Percentiles rank a stretch among this genome's conserved stretches.
These are phyloP conservation scores for Camillea tinctor DNA, from an alignment of 2,329 filamentous ascomycete species.

Conservation along the genomic window DNA sequence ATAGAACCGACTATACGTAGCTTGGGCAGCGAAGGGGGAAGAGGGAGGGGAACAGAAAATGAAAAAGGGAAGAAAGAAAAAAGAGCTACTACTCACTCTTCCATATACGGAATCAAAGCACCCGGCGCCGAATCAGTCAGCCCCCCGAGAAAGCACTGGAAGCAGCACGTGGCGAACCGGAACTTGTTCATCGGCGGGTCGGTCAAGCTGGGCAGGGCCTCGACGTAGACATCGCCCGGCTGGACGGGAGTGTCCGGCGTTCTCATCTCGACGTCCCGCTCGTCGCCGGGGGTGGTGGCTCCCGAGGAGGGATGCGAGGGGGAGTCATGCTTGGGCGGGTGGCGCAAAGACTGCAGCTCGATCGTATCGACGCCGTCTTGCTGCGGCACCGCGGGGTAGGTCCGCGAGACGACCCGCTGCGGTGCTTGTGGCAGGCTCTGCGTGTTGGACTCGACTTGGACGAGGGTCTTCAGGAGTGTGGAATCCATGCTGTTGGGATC, in stretches of 20 bases:
- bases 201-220: constrained; percentile 42
- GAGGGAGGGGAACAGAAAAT: too few relatives aligned
- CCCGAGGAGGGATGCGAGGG: constrained; percentile 9
- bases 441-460: constrained; percentile 27
- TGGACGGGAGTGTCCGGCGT: constrained; percentile 15
- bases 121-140: constrained; percentile 75
- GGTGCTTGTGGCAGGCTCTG: constrained; percentile 33
- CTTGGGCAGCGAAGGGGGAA: not conserved
- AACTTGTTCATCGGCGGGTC: constrained; percentile 68
- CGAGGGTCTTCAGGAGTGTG: constrained; percentile 22
- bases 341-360: constrained; percentile 16
- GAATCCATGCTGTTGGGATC: constrained; percentile 11
- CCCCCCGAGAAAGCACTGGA: constrained; percentile 67
- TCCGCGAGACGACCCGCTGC: constrained; percentile 37
- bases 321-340: constrained; percentile 4
- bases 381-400: constrained; percentile 39
- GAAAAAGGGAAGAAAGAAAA: too few relatives aligned
- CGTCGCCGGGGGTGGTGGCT: constrained; percentile 19
- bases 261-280: constrained; percentile 28
- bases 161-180: constrained; percentile 61
- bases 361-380: constrained; percentile 18
- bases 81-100: constrained; percentile 43
- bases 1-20: too few relatives aligned
- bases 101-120: constrained; percentile 78
- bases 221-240: constrained; percentile 20